Conservation (phyloP, 1,139 yeast species). For the Suhomyces maxii region DNA sequence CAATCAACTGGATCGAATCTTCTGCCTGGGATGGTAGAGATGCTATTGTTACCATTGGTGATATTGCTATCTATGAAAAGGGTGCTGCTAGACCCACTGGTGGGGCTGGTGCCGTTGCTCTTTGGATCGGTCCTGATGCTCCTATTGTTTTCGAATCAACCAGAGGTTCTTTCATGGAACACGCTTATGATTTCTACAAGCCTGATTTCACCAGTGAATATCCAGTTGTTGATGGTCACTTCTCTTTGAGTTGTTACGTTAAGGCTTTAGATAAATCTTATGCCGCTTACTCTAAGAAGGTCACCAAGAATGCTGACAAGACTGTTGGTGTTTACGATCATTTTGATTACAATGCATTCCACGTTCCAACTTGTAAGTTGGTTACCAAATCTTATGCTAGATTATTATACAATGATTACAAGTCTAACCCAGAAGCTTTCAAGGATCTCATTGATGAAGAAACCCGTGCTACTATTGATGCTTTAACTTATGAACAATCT, state of each 20-base stretch:
- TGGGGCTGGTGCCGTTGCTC: slow-evolving; percentile 97
- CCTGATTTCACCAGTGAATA: slow-evolving; percentile 96
- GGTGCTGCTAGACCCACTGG: slow-evolving; percentile 99
- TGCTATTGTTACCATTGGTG: slow-evolving; percentile 96
- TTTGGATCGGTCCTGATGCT: slow-evolving; percentile 96
- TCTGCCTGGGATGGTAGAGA: slow-evolving; percentile 98
- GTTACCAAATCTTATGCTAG: slow-evolving; percentile 94
- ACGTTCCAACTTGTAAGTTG: slow-evolving; percentile 96
- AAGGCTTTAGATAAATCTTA: slow-evolving; percentile 90
- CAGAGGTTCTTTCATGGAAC: slow-evolving; percentile 93
- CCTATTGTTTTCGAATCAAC: slow-evolving; percentile 88
- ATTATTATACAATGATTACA: slow-evolving; percentile 84
- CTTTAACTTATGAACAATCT: slow-evolving; percentile 72
- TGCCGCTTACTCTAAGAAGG: slow-evolving; percentile 77
- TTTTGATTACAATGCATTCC: slow-evolving; percentile 96
- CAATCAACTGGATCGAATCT: slow-evolving; percentile 95
- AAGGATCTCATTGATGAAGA: slow-evolving; percentile 52
- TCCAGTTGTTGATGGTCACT: slow-evolving; percentile 98
- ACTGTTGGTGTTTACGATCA: slow-evolving; percentile 66
- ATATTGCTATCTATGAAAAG: slow-evolving; percentile 94
- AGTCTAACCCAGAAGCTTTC: slow-evolving; percentile 61
- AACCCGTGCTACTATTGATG: slow-evolving; percentile 55
- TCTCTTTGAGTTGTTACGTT: slow-evolving; percentile 89
- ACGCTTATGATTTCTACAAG: slow-evolving; percentile 96
- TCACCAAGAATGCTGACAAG: slow-evolving; percentile 53